Evolutionary conservation across 345 rosid genomes (phyloP).

Genomic region (Erodium maritimum): DNA sequence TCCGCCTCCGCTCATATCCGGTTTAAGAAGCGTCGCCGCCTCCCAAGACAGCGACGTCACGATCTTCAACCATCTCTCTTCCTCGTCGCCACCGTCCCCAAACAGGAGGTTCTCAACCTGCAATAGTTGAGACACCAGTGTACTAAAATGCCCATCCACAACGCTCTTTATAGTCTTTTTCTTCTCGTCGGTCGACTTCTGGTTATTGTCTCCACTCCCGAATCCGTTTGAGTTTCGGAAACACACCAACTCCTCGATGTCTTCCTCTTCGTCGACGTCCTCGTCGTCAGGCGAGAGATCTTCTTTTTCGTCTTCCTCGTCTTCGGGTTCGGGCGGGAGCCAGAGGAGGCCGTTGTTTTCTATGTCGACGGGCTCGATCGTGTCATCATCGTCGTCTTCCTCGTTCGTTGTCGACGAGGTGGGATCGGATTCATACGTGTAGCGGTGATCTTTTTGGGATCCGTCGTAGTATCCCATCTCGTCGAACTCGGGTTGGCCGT

Average conservation of each 20-base stretch:
- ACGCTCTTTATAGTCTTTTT: slow-evolving; percentile 78
- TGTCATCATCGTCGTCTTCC: slow-evolving; percentile 33
- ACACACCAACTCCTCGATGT: slow-evolving; percentile 81
- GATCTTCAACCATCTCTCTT: slow-evolving; percentile 81
- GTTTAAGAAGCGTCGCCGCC: slow-evolving; percentile 86
- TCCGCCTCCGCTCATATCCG: slow-evolving; percentile 86
- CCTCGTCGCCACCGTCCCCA: slow-evolving; percentile 46
- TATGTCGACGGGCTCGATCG: slow-evolving; percentile 67
- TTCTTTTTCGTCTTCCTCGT: slow-evolving; percentile 91
- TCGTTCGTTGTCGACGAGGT: slow-evolving; percentile 47
- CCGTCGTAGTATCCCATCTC: slow-evolving; percentile 34
- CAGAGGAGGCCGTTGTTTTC: slow-evolving; percentile 81
- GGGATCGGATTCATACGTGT: slow-evolving; percentile 43
- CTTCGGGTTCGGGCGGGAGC: slow-evolving; percentile 98
- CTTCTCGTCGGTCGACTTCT: slow-evolving; percentile 59
- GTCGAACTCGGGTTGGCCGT: slow-evolving; percentile 43
- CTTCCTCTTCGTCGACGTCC: slow-evolving; percentile 35
- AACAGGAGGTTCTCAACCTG: slow-evolving; percentile 81
- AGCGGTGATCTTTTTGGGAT: slow-evolving; percentile 31
- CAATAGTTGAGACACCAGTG: slow-evolving; percentile 80
- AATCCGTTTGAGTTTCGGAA: slow-evolving; percentile 50
- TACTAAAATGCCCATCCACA: slow-evolving; percentile 93
- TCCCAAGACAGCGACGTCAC: slow-evolving; percentile 93
- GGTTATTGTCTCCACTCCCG: slow-evolving; percentile 64
- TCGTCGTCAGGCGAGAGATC: slow-evolving; percentile 38